Base-by-base conservation (phyloP, 108 stramenopile species). In the Nitzschia sp. region DNA sequence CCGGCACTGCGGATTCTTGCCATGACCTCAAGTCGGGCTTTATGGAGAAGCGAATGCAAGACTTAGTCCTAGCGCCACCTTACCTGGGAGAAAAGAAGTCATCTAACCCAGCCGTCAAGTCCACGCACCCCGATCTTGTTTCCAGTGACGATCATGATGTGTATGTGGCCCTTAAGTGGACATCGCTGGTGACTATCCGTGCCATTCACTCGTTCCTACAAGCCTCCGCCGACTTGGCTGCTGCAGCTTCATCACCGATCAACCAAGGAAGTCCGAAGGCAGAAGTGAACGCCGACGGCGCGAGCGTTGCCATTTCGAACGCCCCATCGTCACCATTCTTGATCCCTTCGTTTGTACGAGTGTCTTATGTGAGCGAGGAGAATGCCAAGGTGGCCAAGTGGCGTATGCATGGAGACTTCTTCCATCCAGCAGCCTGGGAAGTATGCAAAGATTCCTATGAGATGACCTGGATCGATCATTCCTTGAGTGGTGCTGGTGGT, bases 391-490 rank as follows among this genome's bases (percentile, higher is more conserved):
- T 89, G 22, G 85, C 85, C 56, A 84, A 89, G 60, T 89, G 83
- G 85, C 48, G 84, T n/a, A 82, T 84, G 83, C 84, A 83, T 57
- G 80, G 84, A 38, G 92, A 93, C 60, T 93, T 93, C 66, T 93
- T 93, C 77, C 92, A 93, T 53, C 92, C 92, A 23, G 89, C 92
- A 17, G 82, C 92, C 16, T 93, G 92, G 92, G 92, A 93, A 64
- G 80, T 93, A 48, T 93, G 92, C 75, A 89, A 87, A 29, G 92
- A 93, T 67, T 93, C 92, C 4, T 93, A 81, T 65, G 89, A 90
- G 50, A 73, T 88, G 76, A 84, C 87, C 1, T 93, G 92, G 92
- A 93, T 93, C 35, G 83, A 87, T 46, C 82, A 87, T 36, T 87
- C 85, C 32, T 67, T 90, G 19, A 83, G 85, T 29, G 89, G 88